Evolutionary conservation across 2,329 filamentous ascomycete genomes (phyloP), one percentile per base, ranked within the genome.

Genomic region (Alternaria atra): DNA sequence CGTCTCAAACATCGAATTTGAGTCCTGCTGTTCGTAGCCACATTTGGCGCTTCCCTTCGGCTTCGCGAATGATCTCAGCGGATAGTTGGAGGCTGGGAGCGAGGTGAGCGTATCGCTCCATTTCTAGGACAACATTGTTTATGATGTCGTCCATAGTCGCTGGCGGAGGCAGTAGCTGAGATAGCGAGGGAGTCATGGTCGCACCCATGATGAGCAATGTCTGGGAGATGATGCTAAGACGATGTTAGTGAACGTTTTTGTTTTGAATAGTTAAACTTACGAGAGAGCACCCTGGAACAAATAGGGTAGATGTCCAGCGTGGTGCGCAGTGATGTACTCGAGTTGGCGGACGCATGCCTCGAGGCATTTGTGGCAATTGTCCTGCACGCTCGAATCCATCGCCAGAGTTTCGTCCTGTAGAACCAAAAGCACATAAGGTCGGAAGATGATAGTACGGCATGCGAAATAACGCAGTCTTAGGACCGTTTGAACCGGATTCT

Each of bases 361-460:
- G 25, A 95, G 82, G 74, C 91, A 94, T 76, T 92, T 92, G 71
- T 90, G 88, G 76, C 92, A 94, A 72, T 90, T 91, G 51, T 93
- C 91, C 66, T 90, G 86, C 51, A 94, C 91, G 10, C 87, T 85
- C 10, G 87, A 88, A 78, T 94, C 91, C 70, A 90, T 78, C 13
- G 90, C 86, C 23, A 90, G 85, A 66, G 88, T 88, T 70, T 93
- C 91, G 62, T 94, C 92, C 72, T 93, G 89, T 23, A 95, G 80
- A 2, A 94, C 91, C 10, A 91, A 90, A 60, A 93, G 82, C 63
- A 94, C 91, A 76, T 94, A 94, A 0, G 92, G 92, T 29, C 92
- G 86, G 80, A 93, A 94, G 66, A 95, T 94, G 71, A 94, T 94
- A 27, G 91, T 94, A 58, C 91, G 89, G 77, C 92, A 95, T 42